These are phyloP conservation scores for Suaeda aralocaspica DNA, from an alignment of 148 eudicot genomes.

Conservation along the genomic window DNA sequence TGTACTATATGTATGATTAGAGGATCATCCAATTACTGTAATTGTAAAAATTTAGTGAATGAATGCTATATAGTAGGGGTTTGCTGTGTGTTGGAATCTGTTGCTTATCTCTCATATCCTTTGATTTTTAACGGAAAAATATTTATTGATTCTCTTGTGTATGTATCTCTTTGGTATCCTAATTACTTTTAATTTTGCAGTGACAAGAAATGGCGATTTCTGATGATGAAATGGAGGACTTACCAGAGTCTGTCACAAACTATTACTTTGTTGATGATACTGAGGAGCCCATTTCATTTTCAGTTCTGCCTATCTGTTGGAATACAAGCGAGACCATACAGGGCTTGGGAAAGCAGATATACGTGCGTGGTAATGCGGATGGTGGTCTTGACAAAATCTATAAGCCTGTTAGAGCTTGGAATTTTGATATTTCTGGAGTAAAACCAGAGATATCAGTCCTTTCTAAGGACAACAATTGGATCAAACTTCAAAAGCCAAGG, in stretches of 20 bases:
- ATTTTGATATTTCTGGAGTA: slow-evolving; percentile 45
- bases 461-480: slow-evolving; percentile 58
- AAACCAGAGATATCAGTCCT: slow-evolving; percentile 68
- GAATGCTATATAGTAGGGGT: no score
- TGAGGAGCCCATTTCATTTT: slow-evolving; percentile 50
- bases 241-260: slow-evolving; percentile 43
- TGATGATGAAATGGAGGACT: slow-evolving; percentile 62
- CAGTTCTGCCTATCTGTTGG: slow-evolving; percentile 62
- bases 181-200: no score
- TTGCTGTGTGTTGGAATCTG: background rate
- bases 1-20: background rate
- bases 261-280: slow-evolving; percentile 48
- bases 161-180: background rate
- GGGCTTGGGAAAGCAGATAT: slow-evolving; percentile 32
- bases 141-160: background rate
- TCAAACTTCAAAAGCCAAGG: slow-evolving; percentile 65
- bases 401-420: slow-evolving; percentile 75
- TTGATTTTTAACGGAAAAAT: background rate
- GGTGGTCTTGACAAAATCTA: slow-evolving; percentile 57
- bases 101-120: background rate
- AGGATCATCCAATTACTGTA: background rate
- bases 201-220: slow-evolving; percentile 47
- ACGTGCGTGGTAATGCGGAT: slow-evolving; percentile 52
- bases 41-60: background rate
- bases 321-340: slow-evolving; percentile 26